Conservation (phyloP, 495 filamentous ascomycete genomes). For the Hypoxylon fuscum region DNA sequence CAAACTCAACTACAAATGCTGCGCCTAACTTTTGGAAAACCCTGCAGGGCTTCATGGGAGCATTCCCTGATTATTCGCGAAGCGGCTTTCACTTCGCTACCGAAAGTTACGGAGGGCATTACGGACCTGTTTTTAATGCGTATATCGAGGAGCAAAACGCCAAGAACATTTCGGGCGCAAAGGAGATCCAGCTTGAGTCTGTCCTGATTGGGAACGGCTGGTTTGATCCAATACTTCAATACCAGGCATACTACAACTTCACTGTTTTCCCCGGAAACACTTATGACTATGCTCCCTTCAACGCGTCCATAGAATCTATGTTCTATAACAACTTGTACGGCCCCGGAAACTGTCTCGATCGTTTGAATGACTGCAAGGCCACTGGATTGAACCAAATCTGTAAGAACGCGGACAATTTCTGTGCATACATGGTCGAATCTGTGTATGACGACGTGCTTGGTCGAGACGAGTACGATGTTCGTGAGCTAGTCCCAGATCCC, state of each 20-base stretch:
- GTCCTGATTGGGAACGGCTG: constrained; percentile 60
- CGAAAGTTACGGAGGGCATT: constrained; percentile 72
- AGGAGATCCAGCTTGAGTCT: constrained; percentile 62
- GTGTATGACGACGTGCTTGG: constrained; percentile 61
- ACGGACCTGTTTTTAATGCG: constrained; percentile 70
- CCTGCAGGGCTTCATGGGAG: constrained; percentile 70
- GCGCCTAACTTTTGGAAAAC: constrained; percentile 69
- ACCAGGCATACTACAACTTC: constrained; percentile 72
- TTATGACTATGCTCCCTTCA: constrained; percentile 66
- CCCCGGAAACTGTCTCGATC: constrained; percentile 68
- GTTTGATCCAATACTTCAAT: constrained; percentile 68
- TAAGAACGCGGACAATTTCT: constrained; percentile 60
- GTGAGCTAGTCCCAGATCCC: constrained; percentile 64
- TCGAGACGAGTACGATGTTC: constrained; percentile 69
- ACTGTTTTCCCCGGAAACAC: constrained; percentile 65
- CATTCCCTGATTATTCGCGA: constrained; percentile 67
- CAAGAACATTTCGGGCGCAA: constrained; percentile 58
- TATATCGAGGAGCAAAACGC: constrained; percentile 75
- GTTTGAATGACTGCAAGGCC: constrained; percentile 59
- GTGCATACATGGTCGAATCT: constrained; percentile 61
- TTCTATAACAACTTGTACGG: constrained; percentile 71
- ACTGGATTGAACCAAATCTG: constrained; percentile 40
- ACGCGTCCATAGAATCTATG: constrained; percentile 52
- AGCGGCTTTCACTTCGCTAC: constrained; percentile 67
- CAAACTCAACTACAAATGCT: constrained; percentile 62